Conservation (phyloP, 208 protist species). For the Leishmania major region DNA sequence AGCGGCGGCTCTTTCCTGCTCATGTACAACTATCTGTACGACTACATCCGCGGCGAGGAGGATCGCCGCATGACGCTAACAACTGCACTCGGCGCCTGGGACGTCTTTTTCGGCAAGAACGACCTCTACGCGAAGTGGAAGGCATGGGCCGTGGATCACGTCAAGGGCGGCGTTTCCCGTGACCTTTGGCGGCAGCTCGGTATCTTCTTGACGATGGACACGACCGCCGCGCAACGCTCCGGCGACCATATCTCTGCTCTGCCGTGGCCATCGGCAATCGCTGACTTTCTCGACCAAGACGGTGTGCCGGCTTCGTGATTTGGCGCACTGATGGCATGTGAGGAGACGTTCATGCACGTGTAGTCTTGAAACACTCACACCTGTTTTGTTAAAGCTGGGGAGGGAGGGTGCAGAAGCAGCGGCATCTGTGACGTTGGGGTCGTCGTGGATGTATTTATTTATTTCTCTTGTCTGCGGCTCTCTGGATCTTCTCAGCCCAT, state of each 20-base stretch:
- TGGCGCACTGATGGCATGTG: background rate
- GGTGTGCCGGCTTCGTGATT: background rate
- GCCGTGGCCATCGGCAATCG: constrained; percentile 67
- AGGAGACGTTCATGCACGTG: background rate
- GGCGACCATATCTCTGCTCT: constrained; percentile 8
- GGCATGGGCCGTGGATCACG: constrained; percentile 46
- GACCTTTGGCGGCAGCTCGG: constrained; percentile 83
- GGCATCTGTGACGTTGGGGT: background rate
- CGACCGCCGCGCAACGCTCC: background rate
- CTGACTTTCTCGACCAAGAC: constrained; percentile 69
- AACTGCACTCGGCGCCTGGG: constrained; percentile 63
- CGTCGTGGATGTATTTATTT: background rate
- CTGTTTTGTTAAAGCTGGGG: background rate
- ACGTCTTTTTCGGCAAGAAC: constrained; percentile 54
- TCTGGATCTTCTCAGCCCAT: background rate
- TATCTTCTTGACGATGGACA: constrained; percentile 38
- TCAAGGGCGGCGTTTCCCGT: constrained; percentile 57
- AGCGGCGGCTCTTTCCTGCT: constrained; percentile 44
- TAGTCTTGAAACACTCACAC: background rate
- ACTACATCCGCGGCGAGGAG: constrained; percentile 84
- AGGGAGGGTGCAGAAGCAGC: background rate
- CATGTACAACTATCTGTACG: constrained; percentile 88
- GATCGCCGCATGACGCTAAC: constrained; percentile 56
- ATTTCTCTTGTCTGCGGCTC: background rate
- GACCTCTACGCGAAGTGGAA: constrained; percentile 45